Conservation (phyloP, 495 filamentous ascomycete species). For the Penicillium salamii region DNA sequence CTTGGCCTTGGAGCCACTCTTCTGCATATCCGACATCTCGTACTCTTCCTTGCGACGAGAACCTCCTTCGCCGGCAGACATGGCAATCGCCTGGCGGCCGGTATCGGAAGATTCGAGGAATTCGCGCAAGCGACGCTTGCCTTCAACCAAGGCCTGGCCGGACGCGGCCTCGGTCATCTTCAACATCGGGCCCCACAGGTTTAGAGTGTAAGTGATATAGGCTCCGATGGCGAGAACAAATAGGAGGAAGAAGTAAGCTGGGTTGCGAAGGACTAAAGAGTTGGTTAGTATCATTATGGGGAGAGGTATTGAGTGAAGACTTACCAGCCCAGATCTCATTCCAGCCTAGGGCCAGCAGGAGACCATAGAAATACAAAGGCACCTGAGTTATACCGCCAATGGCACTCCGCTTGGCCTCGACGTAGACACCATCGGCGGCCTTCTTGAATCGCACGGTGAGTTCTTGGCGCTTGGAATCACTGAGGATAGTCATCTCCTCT, state of each 20-base stretch:
- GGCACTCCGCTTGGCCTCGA: constrained; percentile 93
- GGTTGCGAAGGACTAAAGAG: constrained; percentile 78
- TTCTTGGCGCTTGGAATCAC: constrained; percentile 83
- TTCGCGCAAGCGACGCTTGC: constrained; percentile 81
- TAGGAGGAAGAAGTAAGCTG: constrained; percentile 85
- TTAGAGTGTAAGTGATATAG: constrained; percentile 88
- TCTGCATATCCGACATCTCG: constrained; percentile 45
- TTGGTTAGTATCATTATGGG: constrained; percentile 12
- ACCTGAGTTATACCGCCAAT: constrained; percentile 95
- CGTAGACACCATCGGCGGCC: constrained; percentile 92
- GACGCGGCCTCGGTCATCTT: constrained; percentile 90
- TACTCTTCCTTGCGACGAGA: constrained; percentile 34
- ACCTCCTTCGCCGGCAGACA: constrained; percentile 46
- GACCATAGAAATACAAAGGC: constrained; percentile 87
- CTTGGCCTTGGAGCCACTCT: constrained; percentile 25
- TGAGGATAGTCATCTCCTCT: constrained; percentile 92
- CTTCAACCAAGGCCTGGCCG: constrained; percentile 81
- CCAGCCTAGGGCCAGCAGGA: constrained; percentile 89
- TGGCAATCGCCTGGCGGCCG: constrained; percentile 73
- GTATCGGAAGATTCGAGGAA: constrained; percentile 80
- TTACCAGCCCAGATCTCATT: constrained; percentile 92
- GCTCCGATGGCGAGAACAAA: constrained; percentile 69
- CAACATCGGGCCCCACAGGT: constrained; percentile 92
- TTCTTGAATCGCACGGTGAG: constrained; percentile 95
- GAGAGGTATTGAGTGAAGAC: constrained; percentile 25